Conservation (phyloP, 148 eudicot species). For the Rhododendron griersonianum region DNA sequence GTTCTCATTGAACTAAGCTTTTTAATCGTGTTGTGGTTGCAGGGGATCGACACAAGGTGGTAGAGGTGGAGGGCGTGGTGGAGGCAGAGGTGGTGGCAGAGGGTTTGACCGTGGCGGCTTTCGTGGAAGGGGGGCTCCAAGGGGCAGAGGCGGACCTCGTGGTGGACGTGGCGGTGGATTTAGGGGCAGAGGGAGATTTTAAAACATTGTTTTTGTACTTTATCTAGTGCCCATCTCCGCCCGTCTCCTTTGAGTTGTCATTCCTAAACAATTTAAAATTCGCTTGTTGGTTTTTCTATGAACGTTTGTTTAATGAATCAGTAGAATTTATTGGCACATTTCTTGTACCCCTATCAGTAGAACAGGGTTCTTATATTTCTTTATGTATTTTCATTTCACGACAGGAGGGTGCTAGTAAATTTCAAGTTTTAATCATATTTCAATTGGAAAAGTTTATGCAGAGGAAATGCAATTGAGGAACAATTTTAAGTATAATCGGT, state of each 20-base stretch:
- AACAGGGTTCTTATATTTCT: too few species aligned
- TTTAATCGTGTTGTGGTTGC: background rate
- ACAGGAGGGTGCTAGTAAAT: background rate
- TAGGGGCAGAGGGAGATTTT: constrained; percentile 22
- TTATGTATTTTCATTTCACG: too few species aligned
- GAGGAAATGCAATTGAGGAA: background rate
- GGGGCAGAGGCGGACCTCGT: constrained; percentile 12
- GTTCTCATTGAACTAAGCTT: background rate
- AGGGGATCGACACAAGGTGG: constrained; percentile 44
- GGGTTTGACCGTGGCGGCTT: constrained; percentile 28
- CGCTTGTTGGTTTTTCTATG: background rate
- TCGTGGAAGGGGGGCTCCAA: constrained; percentile 24
- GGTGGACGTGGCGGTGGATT: constrained; percentile 17
- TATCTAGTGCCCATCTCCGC: background rate
- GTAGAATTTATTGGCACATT: background rate
- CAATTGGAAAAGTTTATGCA: background rate
- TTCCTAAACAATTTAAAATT: background rate
- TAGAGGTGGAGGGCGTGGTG: constrained; percentile 55
- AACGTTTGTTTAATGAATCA: background rate
- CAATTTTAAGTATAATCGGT: background rate
- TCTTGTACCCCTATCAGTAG: background rate
- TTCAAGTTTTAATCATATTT: background rate
- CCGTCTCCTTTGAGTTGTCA: background rate
- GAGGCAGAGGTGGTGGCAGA: constrained; percentile 42
- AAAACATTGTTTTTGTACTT: constrained; percentile 8